Base-by-base conservation (phyloP, 2,329 filamentous ascomycete genomes). In the Cordyceps fumosorosea region DNA sequence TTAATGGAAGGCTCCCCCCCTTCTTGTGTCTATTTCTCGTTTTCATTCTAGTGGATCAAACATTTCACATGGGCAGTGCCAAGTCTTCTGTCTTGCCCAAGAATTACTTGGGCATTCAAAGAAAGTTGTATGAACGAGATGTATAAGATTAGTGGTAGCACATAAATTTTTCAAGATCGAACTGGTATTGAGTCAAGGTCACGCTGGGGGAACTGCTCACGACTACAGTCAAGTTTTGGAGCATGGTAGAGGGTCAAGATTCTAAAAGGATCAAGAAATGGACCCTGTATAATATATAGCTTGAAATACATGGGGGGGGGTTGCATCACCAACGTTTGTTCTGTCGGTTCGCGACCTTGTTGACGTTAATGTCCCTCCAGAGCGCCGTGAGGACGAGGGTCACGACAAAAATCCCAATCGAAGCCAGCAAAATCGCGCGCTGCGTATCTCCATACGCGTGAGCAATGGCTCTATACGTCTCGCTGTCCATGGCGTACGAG, bases 111-210 rank as follows among this genome's bases (percentile, higher is more conserved):
- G n/a, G n/a, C n/a, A n/a, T n/a, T n/a, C n/a, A n/a, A n/a, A n/a
- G n/a, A n/a, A n/a, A n/a, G n/a, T n/a, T n/a, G n/a, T n/a, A n/a
- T n/a, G n/a, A n/a, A n/a, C n/a, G n/a, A n/a, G n/a, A n/a, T n/a
- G n/a, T n/a, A n/a, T n/a, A n/a, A n/a, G n/a, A n/a, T n/a, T n/a
- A n/a, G n/a, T n/a, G n/a, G n/a, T n/a, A n/a, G n/a, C n/a, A n/a
- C n/a, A n/a, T n/a, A n/a, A n/a, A n/a, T n/a, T n/a, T n/a, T n/a
- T n/a, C n/a, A n/a, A n/a, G n/a, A n/a, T n/a, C n/a, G n/a, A n/a
- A n/a, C n/a, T n/a, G 29, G 87, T 90, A 1, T 74, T 90, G 66
- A 82, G 82, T 60, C 84, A 85, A 32, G 87, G 87, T 0, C 74
- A 73, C 56, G 84, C 84, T 0, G 81, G 82, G n/a, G 87, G 89